Evolutionary conservation across 208 protist species (phyloP), one percentile per base, ranked within the genome.

Genomic region (Herpetomonas muscarum): DNA sequence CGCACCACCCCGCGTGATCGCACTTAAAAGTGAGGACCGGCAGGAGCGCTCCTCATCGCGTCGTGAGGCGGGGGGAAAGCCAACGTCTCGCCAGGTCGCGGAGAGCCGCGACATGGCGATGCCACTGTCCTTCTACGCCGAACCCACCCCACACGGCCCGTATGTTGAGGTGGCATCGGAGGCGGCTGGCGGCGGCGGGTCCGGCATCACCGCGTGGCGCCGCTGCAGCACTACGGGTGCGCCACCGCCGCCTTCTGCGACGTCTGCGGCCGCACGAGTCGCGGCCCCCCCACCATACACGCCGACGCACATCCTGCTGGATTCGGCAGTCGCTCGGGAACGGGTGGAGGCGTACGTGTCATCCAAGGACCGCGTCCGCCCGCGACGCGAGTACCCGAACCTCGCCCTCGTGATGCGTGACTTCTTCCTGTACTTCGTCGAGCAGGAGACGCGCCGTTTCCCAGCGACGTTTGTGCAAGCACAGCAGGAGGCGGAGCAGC

Each of bases 261-360:
- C n/a, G n/a, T n/a, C n/a, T n/a, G n/a, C n/a, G n/a, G n/a, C n/a
- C n/a, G n/a, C n/a, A 76, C 12, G 70, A 86, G 67, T 52, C 44
- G 10, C 62, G 64, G 15, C 72, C 78, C 17, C 69, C 74, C 22
- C 88, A 92, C 39, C 32, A 49, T 0, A n/a, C n/a, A n/a, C n/a
- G n/a, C 71, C 72, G 5, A 86, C 74, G 9, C 58, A 86, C 55
- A 37, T 92, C 21, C 39, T 87, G 24, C 36, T 87, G 12, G 62
- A 85, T 36, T 51, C 63, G 12, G 72, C 74, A 25, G 24, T 54
- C 0, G 75, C 66, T 36, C 71, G 70, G 17, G 49, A 61, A 29
- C 31, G 45, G 50, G 51, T 91, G 13, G 39, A 61, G 17, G 29
- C 37, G 19, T 65, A 74, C 52, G 53, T 76, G 17, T 22, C 37